Evolutionary conservation across 1,284 basidiomycete species (phyloP).

Genomic region (Pterulicium gracile): DNA sequence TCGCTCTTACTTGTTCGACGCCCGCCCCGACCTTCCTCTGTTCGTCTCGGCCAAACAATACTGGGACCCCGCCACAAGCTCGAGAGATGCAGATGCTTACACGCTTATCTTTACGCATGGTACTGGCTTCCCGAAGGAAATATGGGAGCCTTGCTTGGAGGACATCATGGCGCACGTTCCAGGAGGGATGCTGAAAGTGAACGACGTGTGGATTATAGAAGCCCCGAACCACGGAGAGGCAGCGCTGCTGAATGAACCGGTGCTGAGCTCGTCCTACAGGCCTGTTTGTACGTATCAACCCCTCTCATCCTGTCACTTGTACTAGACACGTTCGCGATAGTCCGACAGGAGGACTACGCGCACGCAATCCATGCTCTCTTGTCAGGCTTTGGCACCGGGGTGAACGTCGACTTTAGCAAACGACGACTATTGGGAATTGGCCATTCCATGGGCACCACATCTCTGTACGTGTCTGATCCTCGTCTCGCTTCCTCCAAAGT

Average conservation of each 20-base stretch:
- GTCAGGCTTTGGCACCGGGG: slow-evolving; percentile 22
- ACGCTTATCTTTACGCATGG: not conserved
- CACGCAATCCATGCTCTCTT: slow-evolving; percentile 23
- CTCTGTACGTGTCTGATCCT: slow-evolving; percentile 18
- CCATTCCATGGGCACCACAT: slow-evolving; percentile 24
- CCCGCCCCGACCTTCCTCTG: not conserved
- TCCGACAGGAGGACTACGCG: slow-evolving; percentile 27
- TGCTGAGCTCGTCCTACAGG: not conserved
- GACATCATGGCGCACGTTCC: not conserved
- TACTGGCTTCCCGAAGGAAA: not conserved
- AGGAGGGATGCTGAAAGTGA: not conserved
- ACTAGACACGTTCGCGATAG: slow-evolving; percentile 12
- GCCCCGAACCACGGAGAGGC: not conserved
- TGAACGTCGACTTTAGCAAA: slow-evolving; percentile 24
- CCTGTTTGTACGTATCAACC: not conserved
- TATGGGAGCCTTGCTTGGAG: not conserved
- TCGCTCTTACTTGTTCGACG: not conserved
- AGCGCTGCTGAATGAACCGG: not conserved
- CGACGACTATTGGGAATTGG: slow-evolving; percentile 24
- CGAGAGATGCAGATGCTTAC: not conserved
- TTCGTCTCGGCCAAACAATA: not conserved
- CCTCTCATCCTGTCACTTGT: not conserved
- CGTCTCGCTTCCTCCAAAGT: not conserved
- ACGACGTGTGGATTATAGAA: not conserved
- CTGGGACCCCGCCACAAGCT: not conserved